A percentile compares a stretch with the other conserved stretches of the same genome.
phyloP scores from a whole-genome alignment of 1,284 basidiomycete genomes.

The Tilletia walkeri region DNA sequence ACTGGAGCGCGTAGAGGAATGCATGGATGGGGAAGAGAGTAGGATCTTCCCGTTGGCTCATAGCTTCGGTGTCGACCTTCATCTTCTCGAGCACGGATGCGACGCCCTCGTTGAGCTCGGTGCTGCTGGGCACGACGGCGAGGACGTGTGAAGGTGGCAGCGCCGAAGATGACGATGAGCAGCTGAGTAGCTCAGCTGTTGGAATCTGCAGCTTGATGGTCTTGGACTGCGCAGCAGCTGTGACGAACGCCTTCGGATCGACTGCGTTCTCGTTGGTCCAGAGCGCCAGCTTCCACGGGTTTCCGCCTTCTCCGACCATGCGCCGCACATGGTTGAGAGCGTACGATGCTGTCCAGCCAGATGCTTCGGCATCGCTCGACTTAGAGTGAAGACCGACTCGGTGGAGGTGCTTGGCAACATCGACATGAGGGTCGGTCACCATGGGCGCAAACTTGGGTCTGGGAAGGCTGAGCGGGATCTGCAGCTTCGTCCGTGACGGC shows the following conservation, averaged over 20 bases:
- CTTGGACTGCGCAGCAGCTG: neutral
- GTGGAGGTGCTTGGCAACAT: constrained; percentile 1
- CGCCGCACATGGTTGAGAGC: neutral
- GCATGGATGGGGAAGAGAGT: constrained; percentile 18
- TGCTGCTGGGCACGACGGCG: neutral
- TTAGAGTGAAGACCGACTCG: neutral
- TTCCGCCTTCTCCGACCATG: neutral
- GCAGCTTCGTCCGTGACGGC: neutral
- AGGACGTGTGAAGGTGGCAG: neutral
- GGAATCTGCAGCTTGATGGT: neutral
- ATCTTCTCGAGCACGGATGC: neutral
- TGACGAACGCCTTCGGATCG: neutral
- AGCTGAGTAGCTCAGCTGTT: too few relatives aligned
- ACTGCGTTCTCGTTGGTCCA: too few relatives aligned
- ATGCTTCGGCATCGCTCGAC: neutral
- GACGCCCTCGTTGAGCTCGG: neutral
- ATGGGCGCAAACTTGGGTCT: neutral
- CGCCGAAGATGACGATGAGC: neutral
- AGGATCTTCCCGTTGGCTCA: neutral
- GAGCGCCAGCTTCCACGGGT: too few relatives aligned
- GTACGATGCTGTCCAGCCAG: neutral
- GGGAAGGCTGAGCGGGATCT: neutral
- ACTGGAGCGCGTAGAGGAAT: constrained; percentile 17
- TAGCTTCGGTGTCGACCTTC: neutral
- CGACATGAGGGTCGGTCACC: neutral